Evolutionary conservation across 352 stramenopile genomes (phyloP), one percentile per base, ranked within the genome.

Genomic region (Phytopythium mirpurense): DNA sequence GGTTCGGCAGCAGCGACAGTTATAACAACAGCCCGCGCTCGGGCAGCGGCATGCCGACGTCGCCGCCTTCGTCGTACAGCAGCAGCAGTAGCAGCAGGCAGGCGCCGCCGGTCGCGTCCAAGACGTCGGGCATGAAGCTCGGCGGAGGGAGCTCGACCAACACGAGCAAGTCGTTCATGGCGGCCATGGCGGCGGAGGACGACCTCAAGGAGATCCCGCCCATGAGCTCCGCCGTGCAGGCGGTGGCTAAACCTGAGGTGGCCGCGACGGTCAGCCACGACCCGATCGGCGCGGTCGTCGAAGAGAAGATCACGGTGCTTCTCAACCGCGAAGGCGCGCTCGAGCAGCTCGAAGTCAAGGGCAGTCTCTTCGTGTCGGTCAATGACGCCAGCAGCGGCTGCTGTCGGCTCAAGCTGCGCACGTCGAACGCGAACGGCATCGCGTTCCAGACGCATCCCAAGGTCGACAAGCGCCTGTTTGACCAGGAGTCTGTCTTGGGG

Each of bases 401-500:
- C 44, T 91, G 82, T 65, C 75, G 82, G 27, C 63, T 95, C 14
- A 88, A 90, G 55, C 66, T 95, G 51, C 80, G 68, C 36, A 83
- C 71, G 32, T 83, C 77, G 45, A 68, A 58, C 12, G 74, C 64
- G 5, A 87, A 91, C 34, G 84, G 82, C 41, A 78, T 95, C 38
- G 78, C 75, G 11, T 91, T 93, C 66, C 84, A 90, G 69, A 93
- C 84, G 24, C 84, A 95, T 56, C 84, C 84, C 5, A 95, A 95
- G 60, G 72, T 95, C 43, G 84, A 95, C 74, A 95, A 95, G 74
- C 84, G 73, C 36, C 61, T 95, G 21, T 95, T 92, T 40, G 84
- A 95, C 51, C 72, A 80, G 37, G 79, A 93, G 46, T 89, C 78
- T 9, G 70, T 93, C 9, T 60, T 95, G 26, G 84, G 72, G 31